Evolutionary conservation across 2,329 filamentous ascomycete species (phyloP).

Genomic region (Cylindrodendrum hubeiense): DNA sequence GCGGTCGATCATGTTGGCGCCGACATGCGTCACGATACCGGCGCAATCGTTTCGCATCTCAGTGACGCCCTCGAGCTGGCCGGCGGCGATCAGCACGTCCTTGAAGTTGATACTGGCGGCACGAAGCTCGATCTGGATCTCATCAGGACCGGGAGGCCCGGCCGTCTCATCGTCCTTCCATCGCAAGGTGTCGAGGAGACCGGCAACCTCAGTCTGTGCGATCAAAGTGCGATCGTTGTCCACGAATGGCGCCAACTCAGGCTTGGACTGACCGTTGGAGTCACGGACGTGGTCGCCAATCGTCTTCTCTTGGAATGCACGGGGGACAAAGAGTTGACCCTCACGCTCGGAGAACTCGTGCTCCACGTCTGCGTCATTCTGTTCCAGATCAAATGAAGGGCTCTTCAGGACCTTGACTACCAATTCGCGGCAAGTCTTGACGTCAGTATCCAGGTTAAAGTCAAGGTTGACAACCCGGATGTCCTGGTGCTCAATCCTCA

Average conservation of each 20-base stretch:
- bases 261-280: slow-evolving; percentile 12
- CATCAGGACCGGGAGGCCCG: slow-evolving; percentile 13
- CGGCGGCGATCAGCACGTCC: slow-evolving; percentile 10
- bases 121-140: slow-evolving; percentile 11
- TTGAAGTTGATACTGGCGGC: slow-evolving; percentile 20
- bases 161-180: slow-evolving; percentile 16
- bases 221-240: slow-evolving; percentile 13
- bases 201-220: slow-evolving; percentile 12
- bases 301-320: slow-evolving; percentile 10
- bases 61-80: slow-evolving; percentile 3
- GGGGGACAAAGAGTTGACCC: slow-evolving; percentile 12
- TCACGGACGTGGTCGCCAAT: slow-evolving; percentile 9
- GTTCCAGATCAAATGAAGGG: slow-evolving; percentile 13
- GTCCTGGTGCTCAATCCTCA: slow-evolving; percentile 19
- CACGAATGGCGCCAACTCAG: slow-evolving; percentile 9
- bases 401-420: slow-evolving; percentile 14
- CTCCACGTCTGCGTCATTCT: slow-evolving; percentile 6
- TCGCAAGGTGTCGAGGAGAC: slow-evolving; percentile 14
- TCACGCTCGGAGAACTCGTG: slow-evolving; percentile 15
- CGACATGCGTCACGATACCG: slow-evolving; percentile 20
- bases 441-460: slow-evolving; percentile 6
- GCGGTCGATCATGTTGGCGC: slow-evolving; percentile 6
- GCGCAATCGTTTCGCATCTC: slow-evolving; percentile 16
- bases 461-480: slow-evolving; percentile 15
- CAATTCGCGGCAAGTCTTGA: slow-evolving; percentile 1